These are phyloP conservation scores for Hymenoscyphus infarciens DNA, from an alignment of 2,329 filamentous ascomycete genomes.

Conservation along the genomic window DNA sequence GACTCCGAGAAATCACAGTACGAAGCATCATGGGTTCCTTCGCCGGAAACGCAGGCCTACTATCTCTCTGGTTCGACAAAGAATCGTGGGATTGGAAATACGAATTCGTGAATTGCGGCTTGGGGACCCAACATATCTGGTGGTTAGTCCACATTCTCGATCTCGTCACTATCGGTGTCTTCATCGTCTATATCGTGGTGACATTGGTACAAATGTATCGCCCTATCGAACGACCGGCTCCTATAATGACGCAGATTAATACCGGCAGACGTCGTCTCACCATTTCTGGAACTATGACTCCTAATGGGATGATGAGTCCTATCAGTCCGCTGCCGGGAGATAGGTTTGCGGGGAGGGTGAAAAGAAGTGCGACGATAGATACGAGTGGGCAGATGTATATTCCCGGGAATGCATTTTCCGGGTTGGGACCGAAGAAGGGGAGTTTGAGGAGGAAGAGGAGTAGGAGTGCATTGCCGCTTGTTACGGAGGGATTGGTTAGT, in stretches of 20 bases:
- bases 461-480: constrained; percentile 4
- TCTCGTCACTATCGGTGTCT: constrained; percentile 29
- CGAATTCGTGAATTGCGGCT: constrained; percentile 72
- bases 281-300: constrained; percentile 3
- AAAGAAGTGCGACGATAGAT: constrained; percentile 13
- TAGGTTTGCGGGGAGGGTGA: not conserved
- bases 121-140: constrained; percentile 90
- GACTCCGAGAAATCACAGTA: constrained; percentile 84
- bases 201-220: constrained; percentile 4
- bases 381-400: constrained; percentile 4
- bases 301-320: constrained; percentile 4
- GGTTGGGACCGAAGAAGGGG: constrained; percentile 8
- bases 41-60: constrained; percentile 82
- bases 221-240: not conserved
- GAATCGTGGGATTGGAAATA: constrained; percentile 72
- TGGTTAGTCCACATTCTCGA: constrained; percentile 83
- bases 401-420: not conserved
- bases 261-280: constrained; percentile 8
- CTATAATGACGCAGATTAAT: constrained; percentile 6
- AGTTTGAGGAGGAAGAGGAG: constrained; percentile 16
- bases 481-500: constrained; percentile 4
- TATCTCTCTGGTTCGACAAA: constrained; percentile 86
- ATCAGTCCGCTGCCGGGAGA: not conserved
- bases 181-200: constrained; percentile 20
- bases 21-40: constrained; percentile 98